These are phyloP conservation scores for Sergeia podlipaevii DNA, from an alignment of 208 protist genomes.

Conservation along the genomic window DNA sequence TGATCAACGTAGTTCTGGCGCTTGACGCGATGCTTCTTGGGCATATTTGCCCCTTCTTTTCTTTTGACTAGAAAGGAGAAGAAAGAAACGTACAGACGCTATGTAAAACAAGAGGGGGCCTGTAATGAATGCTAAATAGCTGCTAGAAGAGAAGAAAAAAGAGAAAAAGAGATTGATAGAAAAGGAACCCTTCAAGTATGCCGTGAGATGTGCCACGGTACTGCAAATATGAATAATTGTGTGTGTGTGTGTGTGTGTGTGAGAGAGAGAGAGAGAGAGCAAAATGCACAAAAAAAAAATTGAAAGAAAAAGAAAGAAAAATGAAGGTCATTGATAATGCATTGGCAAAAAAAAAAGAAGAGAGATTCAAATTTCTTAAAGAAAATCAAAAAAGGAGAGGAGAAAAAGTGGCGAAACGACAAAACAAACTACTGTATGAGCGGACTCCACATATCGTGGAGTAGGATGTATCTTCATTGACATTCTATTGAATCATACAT, in stretches of 20 bases:
- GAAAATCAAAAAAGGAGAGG: background rate
- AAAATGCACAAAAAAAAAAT: constrained; percentile 1
- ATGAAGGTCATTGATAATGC: background rate
- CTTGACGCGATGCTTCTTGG: constrained; percentile 89
- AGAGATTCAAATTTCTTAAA: background rate
- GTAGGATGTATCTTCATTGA: too few species aligned
- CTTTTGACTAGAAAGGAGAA: constrained; percentile 9
- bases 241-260: too few species aligned
- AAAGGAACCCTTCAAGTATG: too few species aligned
- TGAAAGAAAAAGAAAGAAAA: background rate
- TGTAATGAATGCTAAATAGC: background rate
- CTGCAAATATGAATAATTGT: too few species aligned
- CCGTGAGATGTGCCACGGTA: too few species aligned
- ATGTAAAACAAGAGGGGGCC: constrained; percentile 1
- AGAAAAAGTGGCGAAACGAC: constrained; percentile 2
- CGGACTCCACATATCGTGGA: too few species aligned
- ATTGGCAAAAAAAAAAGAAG: constrained; percentile 1
- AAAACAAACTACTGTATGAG: too few species aligned
- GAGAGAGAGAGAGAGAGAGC: background rate
- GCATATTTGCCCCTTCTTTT: constrained; percentile 26
- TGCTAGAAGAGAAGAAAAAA: background rate
- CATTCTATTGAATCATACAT: too few species aligned
- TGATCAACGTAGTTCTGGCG: constrained; percentile 79
- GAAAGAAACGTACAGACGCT: constrained; percentile 4
- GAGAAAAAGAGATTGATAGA: too few species aligned